Percentiles rank a stretch among this genome's conserved stretches.
These are phyloP conservation scores for Globisporangium cylindrosporum DNA, from an alignment of 352 stramenopile species.

Conservation along the genomic window DNA sequence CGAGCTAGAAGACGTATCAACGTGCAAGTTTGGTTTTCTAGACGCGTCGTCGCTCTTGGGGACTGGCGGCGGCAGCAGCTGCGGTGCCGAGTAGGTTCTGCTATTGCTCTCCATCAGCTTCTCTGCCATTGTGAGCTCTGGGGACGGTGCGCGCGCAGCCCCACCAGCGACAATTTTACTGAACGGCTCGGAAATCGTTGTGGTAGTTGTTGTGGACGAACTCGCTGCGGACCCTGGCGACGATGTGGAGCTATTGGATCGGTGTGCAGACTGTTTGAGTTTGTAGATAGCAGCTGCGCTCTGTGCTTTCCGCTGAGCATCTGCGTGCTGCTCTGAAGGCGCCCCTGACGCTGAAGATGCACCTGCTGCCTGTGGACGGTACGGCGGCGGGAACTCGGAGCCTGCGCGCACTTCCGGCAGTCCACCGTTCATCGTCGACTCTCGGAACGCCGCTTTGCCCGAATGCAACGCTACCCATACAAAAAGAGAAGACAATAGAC, in stretches of 20 bases:
- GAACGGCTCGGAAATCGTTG: constrained; percentile 31
- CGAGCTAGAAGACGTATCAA: constrained; percentile 43
- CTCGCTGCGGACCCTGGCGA: constrained; percentile 20
- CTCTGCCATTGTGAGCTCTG: constrained; percentile 16
- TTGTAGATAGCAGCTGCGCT: constrained; percentile 73
- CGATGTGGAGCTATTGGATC: constrained; percentile 20
- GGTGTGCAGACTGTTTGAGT: constrained; percentile 36
- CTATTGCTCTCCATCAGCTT: constrained; percentile 7
- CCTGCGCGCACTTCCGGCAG: constrained; percentile 49
- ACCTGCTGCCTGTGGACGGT: constrained; percentile 21
- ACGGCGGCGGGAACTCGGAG: constrained; percentile 49
- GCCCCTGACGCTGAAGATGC: constrained; percentile 7
- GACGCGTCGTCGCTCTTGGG: constrained; percentile 10
- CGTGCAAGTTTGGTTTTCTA: constrained; percentile 40
- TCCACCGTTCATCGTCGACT: constrained; percentile 43
- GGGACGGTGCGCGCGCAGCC: constrained; percentile 12
- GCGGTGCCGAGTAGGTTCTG: neutral
- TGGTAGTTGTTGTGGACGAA: neutral
- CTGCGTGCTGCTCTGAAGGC: constrained; percentile 23
- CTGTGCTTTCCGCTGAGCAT: constrained; percentile 68
- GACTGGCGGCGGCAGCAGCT: neutral
- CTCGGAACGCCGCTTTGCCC: constrained; percentile 70
- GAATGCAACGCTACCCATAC: constrained; percentile 52
- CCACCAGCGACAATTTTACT: constrained; percentile 47
- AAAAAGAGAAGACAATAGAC: constrained; percentile 4